Base-by-base conservation (phyloP, 345 rosid genomes). In the Aethionema arabicum region DNA sequence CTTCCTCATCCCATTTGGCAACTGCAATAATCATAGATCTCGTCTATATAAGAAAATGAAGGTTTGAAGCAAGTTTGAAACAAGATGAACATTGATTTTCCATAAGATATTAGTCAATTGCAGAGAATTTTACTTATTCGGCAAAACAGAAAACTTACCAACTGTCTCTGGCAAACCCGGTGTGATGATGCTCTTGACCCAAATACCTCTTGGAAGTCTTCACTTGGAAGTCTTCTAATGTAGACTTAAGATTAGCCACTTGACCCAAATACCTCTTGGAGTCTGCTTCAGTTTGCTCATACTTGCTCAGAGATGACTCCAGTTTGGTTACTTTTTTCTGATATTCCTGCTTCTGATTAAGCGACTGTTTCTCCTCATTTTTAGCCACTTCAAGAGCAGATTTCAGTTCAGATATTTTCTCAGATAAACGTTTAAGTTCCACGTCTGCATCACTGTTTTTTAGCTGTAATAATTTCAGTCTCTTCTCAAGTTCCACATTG, bases 1-100 rank as follows among this genome's bases (percentile, higher is more conserved):
- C 83, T 15, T 74, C 37, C 29, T 78, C 97, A 56, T 79, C 96
- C 99, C 99, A 93, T 33, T 70, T 64, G 55, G 86, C 78, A 73
- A 84, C 99, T 93, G 85, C 79, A 72, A 54, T 4, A 66, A 60
- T 35, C 53, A 71, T 44, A 59, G 1, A 21, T 21, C 27, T 21
- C 2, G 27, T 21, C 2, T 21, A 21, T 21, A 21, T 21, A 21
- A 21, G 27, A 53, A 11, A 16, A 11, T 10, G 46, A 33, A 37
- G 5, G 73, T 45, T 52, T 36, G n/a, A n/a, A n/a, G n/a, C n/a
- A n/a, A n/a, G n/a, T n/a, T n/a, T n/a, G 4, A 51, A 7, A 65
- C 32, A 4, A 5, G 15, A 56, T 12, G 5, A 36, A 35, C 6
- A 36, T 37, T n/a, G 46, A 49, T 31, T 14, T 15, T 56, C n/a